Percentiles rank a stretch among this genome's conserved stretches.
Evolutionary conservation across 306 rosid genomes (phyloP).

Genomic region (Quercus ilex): DNA sequence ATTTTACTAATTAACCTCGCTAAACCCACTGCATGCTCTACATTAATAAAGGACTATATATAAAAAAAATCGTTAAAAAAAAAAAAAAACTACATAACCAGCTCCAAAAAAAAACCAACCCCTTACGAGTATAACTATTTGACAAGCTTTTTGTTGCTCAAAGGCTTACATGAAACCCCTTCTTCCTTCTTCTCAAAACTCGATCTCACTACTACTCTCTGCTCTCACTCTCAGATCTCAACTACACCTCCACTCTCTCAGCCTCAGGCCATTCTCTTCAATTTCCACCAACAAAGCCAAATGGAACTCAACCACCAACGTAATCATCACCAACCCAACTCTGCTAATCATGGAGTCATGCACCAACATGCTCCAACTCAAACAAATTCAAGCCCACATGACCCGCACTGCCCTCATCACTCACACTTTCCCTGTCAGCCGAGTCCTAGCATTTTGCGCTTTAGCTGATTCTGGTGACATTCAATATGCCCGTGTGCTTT

Average conservation of each 20-base stretch:
- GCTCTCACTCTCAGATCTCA: neutral
- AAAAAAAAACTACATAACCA: no score
- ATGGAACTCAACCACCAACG: slow-evolving; percentile 74
- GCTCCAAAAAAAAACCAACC: no score
- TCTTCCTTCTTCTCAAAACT: no score
- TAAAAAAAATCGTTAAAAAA: no score
- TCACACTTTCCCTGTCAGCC: slow-evolving; percentile 64
- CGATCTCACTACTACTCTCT: neutral
- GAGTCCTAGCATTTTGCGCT: slow-evolving; percentile 73
- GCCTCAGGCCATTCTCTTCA: slow-evolving; percentile 25
- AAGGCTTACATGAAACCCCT: no score
- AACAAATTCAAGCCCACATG: slow-evolving; percentile 80
- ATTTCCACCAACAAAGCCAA: slow-evolving; percentile 6
- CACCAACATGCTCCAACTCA: slow-evolving; percentile 56
- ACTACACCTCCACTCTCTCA: slow-evolving; percentile 5
- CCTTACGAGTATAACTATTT: no score
- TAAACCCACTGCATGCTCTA: accelerated
- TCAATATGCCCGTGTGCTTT: slow-evolving; percentile 40
- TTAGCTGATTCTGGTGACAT: slow-evolving; percentile 56
- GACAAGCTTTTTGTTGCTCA: no score
- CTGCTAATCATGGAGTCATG: slow-evolving; percentile 61
- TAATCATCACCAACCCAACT: slow-evolving; percentile 61
- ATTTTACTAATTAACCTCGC: accelerated
- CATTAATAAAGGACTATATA: no score
- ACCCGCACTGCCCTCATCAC: slow-evolving; percentile 53